Evolutionary conservation across 2,329 filamentous ascomycete genomes (phyloP).

Genomic region (Orbilia javanica): DNA sequence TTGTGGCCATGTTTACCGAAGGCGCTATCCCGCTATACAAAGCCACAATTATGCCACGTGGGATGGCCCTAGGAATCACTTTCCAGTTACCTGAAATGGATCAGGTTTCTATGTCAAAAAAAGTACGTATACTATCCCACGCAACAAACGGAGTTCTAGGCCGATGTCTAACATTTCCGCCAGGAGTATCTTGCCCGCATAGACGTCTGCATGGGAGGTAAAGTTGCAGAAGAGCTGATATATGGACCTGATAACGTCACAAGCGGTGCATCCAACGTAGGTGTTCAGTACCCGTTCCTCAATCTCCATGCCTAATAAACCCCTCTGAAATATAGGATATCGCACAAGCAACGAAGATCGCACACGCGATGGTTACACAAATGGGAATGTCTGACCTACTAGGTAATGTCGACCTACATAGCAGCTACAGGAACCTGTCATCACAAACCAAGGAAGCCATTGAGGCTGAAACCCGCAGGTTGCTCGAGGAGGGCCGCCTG

Average conservation of each 20-base stretch:
- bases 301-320: background rate
- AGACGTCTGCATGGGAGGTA: constrained; percentile 84
- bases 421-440: constrained; percentile 83
- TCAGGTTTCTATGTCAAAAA: constrained; percentile 87
- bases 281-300: constrained; percentile 61
- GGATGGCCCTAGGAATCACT: constrained; percentile 86
- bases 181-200: constrained; percentile 80
- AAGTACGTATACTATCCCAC: constrained; percentile 64
- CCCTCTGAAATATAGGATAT: constrained; percentile 75
- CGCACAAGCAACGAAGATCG: constrained; percentile 81
- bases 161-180: background rate
- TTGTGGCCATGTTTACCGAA: constrained; percentile 86
- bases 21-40: constrained; percentile 88
- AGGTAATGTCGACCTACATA: constrained; percentile 88
- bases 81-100: constrained; percentile 90
- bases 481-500: constrained; percentile 83
- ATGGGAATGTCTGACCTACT: constrained; percentile 90
- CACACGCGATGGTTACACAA: constrained; percentile 87
- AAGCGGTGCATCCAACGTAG: constrained; percentile 83
- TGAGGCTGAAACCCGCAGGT: constrained; percentile 85
- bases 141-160: background rate
- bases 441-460: constrained; percentile 87
- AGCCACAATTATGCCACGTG: constrained; percentile 94
- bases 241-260: constrained; percentile 93
- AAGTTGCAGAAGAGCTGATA: constrained; percentile 89